A percentile compares a stretch with the other conserved stretches of the same genome.
phyloP scores from a whole-genome alignment of 768 basidiomycete species.

The Astraeus odoratus region DNA sequence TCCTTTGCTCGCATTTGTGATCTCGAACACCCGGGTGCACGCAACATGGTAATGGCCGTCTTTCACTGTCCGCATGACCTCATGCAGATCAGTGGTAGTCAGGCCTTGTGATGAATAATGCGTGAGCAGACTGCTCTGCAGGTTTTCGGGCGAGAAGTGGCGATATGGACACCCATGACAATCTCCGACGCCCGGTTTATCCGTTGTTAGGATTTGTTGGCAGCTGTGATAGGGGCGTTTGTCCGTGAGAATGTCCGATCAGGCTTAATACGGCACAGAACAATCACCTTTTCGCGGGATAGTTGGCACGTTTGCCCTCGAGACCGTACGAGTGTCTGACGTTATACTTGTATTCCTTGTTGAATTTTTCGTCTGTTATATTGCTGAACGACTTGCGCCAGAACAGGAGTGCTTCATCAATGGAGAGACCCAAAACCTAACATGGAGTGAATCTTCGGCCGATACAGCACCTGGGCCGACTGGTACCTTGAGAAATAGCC shows the following conservation, averaged over 20 bases:
- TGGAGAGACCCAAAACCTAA: conserved; percentile 87
- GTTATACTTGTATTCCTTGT: conserved; percentile 96
- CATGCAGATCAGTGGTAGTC: conserved; percentile 62
- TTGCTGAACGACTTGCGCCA: conserved; percentile 83
- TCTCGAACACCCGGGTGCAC: conserved; percentile 94
- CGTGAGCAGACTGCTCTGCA: conserved; percentile 68
- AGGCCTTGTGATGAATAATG: conserved; percentile 61
- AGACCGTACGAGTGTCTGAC: conserved; percentile 92
- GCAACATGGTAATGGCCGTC: conserved; percentile 86
- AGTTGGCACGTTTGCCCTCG: conserved; percentile 92
- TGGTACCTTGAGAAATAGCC: conserved; percentile 86
- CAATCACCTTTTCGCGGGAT: conserved; percentile 80
- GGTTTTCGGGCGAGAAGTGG: conserved; percentile 78
- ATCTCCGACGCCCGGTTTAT: conserved; percentile 62
- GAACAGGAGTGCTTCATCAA: conserved; percentile 90
- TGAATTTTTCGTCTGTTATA: conserved; percentile 90
- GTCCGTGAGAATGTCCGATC: background rate
- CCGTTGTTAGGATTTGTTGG: conserved; percentile 70
- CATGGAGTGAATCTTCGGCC: background rate
- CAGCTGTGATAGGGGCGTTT: conserved; percentile 47
- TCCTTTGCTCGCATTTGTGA: conserved; percentile 67
- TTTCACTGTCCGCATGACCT: conserved; percentile 77
- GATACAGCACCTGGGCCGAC: conserved; percentile 1
- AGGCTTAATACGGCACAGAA: background rate
- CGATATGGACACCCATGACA: conserved; percentile 91